These are phyloP conservation scores for Straminergon stramineum DNA, from an alignment of 225 moss, liverwort and hornwort species.

Conservation along the genomic window DNA sequence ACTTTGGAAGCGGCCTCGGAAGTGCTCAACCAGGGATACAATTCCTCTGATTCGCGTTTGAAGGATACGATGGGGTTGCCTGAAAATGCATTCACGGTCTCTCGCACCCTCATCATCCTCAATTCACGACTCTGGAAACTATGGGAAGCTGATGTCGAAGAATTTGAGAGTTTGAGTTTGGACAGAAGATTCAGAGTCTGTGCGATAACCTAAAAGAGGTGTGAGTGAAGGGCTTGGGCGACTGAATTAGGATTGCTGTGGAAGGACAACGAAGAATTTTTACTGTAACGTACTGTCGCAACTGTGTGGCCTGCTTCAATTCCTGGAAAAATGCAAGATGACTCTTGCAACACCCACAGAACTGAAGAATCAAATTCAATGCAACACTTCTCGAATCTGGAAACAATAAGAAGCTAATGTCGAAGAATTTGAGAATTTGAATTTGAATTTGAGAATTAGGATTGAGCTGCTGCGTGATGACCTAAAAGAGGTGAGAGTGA, in stretches of 20 bases:
- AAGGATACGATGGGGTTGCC: constrained; percentile 67
- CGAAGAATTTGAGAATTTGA: not conserved
- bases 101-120: constrained; percentile 17
- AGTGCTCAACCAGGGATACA: constrained; percentile 30
- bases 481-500: not conserved
- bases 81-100: constrained; percentile 57
- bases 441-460: too few species aligned
- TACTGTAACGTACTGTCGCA: not conserved
- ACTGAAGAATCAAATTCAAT: not conserved
- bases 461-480: not conserved
- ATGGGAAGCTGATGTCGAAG: not conserved
- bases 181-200: not conserved
- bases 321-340: not conserved
- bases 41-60: constrained; percentile 33
- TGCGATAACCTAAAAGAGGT: not conserved
- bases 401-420: too few species aligned
- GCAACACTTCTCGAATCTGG: not conserved
- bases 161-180: not conserved
- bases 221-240: too few species aligned
- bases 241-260: not conserved
- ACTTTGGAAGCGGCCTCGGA: constrained; percentile 25
- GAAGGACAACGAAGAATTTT: not conserved
- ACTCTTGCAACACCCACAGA: not conserved
- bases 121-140: not conserved
- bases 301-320: not conserved